These are phyloP conservation scores for Colletotrichum nymphaeae DNA, from an alignment of 2,329 filamentous ascomycete species.

Conservation along the genomic window DNA sequence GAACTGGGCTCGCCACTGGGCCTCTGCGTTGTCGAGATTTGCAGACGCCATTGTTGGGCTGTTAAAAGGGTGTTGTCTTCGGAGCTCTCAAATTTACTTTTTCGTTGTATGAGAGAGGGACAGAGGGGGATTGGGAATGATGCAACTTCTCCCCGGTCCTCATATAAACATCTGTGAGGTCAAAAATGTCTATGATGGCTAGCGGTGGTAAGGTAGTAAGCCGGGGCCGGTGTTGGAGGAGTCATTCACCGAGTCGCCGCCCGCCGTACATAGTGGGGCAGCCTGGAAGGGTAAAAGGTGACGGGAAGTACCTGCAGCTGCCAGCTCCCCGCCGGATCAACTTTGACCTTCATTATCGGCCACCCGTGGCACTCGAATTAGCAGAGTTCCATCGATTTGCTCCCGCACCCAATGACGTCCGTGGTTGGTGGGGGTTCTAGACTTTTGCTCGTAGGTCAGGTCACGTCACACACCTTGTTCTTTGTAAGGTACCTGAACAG, in stretches of 20 bases:
- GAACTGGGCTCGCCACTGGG: conserved; percentile 87
- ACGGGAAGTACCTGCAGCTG: neutral
- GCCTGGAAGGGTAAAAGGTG: neutral
- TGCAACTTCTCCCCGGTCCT: neutral
- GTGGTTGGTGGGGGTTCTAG: conserved; percentile 6
- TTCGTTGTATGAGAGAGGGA: neutral
- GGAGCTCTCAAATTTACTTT: neutral
- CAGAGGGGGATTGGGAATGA: neutral
- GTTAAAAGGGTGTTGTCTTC: neutral
- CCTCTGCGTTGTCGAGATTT: conserved; percentile 54
- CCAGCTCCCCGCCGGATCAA: neutral
- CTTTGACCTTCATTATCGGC: neutral
- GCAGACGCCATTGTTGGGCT: conserved; percentile 46
- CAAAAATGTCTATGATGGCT: conserved; percentile 15
- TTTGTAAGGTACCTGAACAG: neutral
- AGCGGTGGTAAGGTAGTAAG: neutral
- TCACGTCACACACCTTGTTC: neutral
- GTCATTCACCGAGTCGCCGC: conserved; percentile 25
- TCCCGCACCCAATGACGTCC: conserved; percentile 26
- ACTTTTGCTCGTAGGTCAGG: neutral
- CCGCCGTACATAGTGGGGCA: neutral
- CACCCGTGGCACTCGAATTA: neutral
- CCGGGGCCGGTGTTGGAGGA: conserved; percentile 9
- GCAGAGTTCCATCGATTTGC: neutral
- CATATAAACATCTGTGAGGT: neutral